Base-by-base conservation (phyloP, 2,329 filamentous ascomycete species). In the Aspergillus ochraceus region DNA sequence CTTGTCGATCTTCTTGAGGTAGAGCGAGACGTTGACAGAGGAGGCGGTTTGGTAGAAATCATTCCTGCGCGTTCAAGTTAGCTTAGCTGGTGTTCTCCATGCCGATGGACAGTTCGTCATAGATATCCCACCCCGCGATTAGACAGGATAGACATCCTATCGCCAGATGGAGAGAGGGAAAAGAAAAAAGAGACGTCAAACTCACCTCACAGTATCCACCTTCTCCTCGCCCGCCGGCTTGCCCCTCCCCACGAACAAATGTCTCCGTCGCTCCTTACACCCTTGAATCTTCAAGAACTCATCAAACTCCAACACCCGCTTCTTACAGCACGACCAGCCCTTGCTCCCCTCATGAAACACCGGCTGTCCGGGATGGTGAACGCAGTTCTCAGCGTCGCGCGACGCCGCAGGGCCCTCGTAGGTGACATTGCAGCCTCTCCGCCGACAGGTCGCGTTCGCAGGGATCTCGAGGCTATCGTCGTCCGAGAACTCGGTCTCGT, bases 301-400 rank as follows among this genome's bases (percentile, higher is more conserved):
- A 75, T 99, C 93, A 76, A 99, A 99, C 74, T 99, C 95, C 60
- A 99, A 80, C 59, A 99, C 95, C 42, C 92, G 86, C 69, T 92
- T 84, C 85, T 98, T 98, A 80, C 95, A 99, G 82, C 95, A 99
- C 60, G 88, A 92, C 84, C 95, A 99, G 1, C 95, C 95, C 81
- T 99, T 99, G 79, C 91, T 96, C 39, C 95, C 95, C 80, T 99
- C 95, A 76, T 99, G 95, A 80, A 99, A 99, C 66, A 99, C 89
- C 24, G 95, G 91, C 22, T 85, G 86, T 4, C 95, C 95, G 0
- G 95, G 93, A 77, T 99, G 95, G 72, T 96, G 89, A 51, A 91
- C 83, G 74, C 95, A 99, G 62, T 86, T 83, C 80, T 97, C 93
- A 1, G 82, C 85, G 32, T 89, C 86, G 65, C 90, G 81, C 5